Conservation (phyloP, 2,329 filamentous ascomycete species). For the Fusarium miscanthi region DNA sequence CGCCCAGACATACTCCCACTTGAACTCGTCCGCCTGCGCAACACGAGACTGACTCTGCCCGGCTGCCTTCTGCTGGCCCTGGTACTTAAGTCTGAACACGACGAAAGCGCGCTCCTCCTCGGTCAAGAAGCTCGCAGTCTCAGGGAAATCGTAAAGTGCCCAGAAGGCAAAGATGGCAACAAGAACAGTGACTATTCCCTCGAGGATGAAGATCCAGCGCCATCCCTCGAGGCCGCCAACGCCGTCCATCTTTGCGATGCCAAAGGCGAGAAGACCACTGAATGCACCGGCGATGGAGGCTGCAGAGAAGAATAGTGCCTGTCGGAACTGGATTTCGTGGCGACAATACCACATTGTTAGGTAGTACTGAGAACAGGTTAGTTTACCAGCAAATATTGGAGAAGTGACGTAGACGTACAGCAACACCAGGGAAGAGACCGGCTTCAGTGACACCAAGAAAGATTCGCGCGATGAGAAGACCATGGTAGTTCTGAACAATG, state of each 20-base stretch:
- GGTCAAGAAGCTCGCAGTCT: conserved; percentile 79
- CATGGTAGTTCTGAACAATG: conserved; percentile 60
- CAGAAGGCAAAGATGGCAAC: conserved; percentile 76
- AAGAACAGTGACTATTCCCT: conserved; percentile 76
- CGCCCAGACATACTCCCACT: conserved; percentile 78
- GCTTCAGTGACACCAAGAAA: conserved; percentile 74
- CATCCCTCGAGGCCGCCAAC: conserved; percentile 68
- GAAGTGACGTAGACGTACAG: conserved; percentile 47
- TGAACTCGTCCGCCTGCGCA: conserved; percentile 79
- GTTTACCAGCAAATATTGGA: not conserved
- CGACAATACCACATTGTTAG: conserved; percentile 69
- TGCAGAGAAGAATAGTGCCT: conserved; percentile 84
- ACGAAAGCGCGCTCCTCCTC: conserved; percentile 78
- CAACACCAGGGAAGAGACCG: conserved; percentile 73
- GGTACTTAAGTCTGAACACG: conserved; percentile 74
- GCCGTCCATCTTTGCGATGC: conserved; percentile 76
- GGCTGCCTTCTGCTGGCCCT: conserved; percentile 56
- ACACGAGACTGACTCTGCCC: conserved; percentile 46
- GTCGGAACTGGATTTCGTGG: conserved; percentile 65
- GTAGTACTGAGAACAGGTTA: conserved; percentile 54
- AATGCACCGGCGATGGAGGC: conserved; percentile 84
- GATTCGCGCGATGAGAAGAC: conserved; percentile 63
- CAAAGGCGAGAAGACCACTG: conserved; percentile 77
- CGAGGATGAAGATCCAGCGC: conserved; percentile 76
- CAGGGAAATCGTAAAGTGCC: conserved; percentile 83